Base-by-base conservation (phyloP, 1,284 basidiomycete species). In the Grifola frondosa region DNA sequence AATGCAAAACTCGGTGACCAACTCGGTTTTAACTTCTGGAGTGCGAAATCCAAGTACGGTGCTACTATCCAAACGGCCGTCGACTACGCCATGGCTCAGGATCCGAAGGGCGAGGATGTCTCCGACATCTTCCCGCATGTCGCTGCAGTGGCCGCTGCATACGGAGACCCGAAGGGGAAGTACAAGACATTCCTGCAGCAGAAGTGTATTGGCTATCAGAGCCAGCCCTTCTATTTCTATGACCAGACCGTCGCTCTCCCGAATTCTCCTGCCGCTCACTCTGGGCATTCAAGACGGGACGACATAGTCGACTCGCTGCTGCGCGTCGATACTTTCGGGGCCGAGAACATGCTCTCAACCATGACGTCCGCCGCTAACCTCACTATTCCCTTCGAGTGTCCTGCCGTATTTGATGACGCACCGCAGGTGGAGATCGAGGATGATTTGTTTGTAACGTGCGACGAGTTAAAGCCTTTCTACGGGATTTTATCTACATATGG, bases 1-100 rank as follows among this genome's bases (percentile, higher is more conserved):
- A 72, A 74, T 53, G 74, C 80, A 7, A 80, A 80, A 56, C 56
- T 82, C 11, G 79, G 71, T 4, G 78, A 80, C 48, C 63, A 77
- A 42, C 58, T 78, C 6, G 75, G 74, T 5, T 48, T 71, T 23
- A 60, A 82, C 57, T 64, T 75, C 33, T 84, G 81, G 81, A 62
- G 59, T 4, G 50, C 57, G 8, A 71, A 69, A 44, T 73, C 80
- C 9, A 75, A 70, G 54, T 70, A 75, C 35, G 74, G 74, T 4
- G 69, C 73, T 1, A 82, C 73, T 3, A 80, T 84, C 29, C 71
- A 81, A 54, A 68, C 63, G 9, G 81, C 80, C 0, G 57, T 80
- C 25, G 74, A 84, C 56, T 81, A 67, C 54, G 54, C 66, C n/a
- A 75, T 84, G 69, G 48, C 44, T 2, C 39, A 65, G n/a, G 57